Evolutionary conservation across 208 protist genomes (phyloP).

Genomic region (Acanthamoeba castellanii): DNA sequence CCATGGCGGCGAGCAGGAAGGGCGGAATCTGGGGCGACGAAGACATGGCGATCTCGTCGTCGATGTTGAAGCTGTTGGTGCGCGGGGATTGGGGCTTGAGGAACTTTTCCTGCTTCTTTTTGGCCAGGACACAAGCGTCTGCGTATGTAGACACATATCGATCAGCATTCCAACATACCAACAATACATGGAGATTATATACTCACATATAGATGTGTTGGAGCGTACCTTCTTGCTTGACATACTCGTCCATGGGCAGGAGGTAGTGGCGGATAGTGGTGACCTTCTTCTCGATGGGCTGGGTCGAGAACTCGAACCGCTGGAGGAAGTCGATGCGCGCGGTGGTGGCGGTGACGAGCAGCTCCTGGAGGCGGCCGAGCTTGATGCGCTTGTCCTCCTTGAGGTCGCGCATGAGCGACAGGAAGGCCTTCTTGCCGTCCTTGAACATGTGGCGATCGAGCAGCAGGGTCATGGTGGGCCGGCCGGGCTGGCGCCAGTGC

Average conservation of each 20-base stretch:
- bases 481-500: constrained; percentile 70
- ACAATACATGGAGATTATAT: too few relatives aligned
- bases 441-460: constrained; percentile 22
- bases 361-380: constrained; percentile 43
- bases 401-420: constrained; percentile 13
- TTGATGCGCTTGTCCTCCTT: constrained; percentile 19
- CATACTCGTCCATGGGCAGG: background rate
- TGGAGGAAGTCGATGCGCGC: constrained; percentile 31
- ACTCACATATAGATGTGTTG: too few relatives aligned
- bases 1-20: background rate
- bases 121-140: background rate
- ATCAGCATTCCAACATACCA: background rate
- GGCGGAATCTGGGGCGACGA: constrained; percentile 27
- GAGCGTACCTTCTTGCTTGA: background rate
- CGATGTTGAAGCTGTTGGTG: constrained; percentile 17
- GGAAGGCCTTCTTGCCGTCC: constrained; percentile 43
- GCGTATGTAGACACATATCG: background rate
- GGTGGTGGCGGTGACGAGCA: constrained; percentile 33
- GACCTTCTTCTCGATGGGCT: constrained; percentile 10
- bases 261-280: background rate
- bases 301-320: background rate
- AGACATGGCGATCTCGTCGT: constrained; percentile 11
- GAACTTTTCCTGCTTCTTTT: constrained; percentile 24
- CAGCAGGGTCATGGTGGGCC: constrained; percentile 73
- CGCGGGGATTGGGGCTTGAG: background rate